These are phyloP conservation scores for Priceomyces melissophilus DNA, from an alignment of 805 yeast species.

Conservation along the genomic window DNA sequence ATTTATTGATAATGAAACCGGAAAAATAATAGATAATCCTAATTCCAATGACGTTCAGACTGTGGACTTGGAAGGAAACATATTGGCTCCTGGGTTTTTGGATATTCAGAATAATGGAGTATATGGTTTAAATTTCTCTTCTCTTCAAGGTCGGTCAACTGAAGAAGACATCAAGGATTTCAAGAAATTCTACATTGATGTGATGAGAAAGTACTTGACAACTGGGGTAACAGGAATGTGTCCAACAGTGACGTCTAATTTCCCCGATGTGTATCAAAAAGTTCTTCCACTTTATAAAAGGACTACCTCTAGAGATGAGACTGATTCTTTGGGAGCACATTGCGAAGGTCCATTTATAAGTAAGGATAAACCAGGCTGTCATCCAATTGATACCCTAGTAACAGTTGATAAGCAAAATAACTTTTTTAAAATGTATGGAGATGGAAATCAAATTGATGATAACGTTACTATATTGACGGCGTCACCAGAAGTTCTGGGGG, in stretches of 20 bases:
- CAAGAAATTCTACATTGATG: slow-evolving; percentile 35
- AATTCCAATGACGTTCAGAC: slow-evolving; percentile 13
- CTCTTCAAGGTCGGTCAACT: slow-evolving; percentile 26
- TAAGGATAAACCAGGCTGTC: slow-evolving; percentile 48
- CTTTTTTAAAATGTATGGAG: slow-evolving; percentile 36
- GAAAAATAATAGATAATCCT: slow-evolving; percentile 37
- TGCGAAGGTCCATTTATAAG: slow-evolving; percentile 58
- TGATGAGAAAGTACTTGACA: slow-evolving; percentile 42
- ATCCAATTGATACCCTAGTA: slow-evolving; percentile 43
- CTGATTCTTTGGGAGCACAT: slow-evolving; percentile 56
- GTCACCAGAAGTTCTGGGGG: slow-evolving; percentile 51
- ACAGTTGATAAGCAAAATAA: slow-evolving; percentile 26
- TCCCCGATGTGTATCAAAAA: slow-evolving; percentile 45
- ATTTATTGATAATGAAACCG: slow-evolving; percentile 39
- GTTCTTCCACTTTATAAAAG: slow-evolving; percentile 43
- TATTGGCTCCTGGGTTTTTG: slow-evolving; percentile 53
- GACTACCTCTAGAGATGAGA: slow-evolving; percentile 25
- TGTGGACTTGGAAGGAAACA: slow-evolving; percentile 45
- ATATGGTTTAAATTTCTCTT: slow-evolving; percentile 52
- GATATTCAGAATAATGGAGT: slow-evolving; percentile 60
- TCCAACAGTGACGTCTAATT: slow-evolving; percentile 55
- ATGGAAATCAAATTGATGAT: slow-evolving; percentile 24
- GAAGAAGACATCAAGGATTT: slow-evolving; percentile 30
- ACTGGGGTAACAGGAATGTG: slow-evolving; percentile 56
- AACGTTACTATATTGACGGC: slow-evolving; percentile 45